phyloP scores from a whole-genome alignment of 805 yeast species.

The Lachancea cidri region DNA sequence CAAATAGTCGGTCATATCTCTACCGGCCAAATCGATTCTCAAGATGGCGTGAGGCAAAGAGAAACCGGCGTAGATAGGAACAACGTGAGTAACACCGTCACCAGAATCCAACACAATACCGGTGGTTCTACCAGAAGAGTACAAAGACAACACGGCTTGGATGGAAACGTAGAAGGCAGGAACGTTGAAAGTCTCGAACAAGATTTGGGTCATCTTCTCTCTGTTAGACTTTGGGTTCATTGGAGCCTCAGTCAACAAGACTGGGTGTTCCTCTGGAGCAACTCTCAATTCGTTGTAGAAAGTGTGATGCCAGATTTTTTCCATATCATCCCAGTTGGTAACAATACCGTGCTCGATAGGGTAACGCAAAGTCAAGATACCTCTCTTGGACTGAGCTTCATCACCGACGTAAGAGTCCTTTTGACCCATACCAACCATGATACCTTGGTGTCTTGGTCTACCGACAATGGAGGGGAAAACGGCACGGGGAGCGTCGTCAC shows the following conservation, averaged over 20 bases:
- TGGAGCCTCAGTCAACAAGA: constrained; percentile 98
- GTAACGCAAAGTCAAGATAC: constrained; percentile 96
- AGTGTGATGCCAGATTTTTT: constrained; percentile 99
- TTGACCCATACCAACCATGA: constrained; percentile 99
- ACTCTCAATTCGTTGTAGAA: constrained; percentile 99
- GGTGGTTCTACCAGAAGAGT: constrained; percentile 99
- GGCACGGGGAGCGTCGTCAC: constrained; percentile 99
- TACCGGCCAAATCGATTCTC: constrained; percentile 99
- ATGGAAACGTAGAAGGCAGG: constrained; percentile 99
- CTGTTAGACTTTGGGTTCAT: constrained; percentile 99
- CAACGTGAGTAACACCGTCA: constrained; percentile 99
- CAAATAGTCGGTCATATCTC: constrained; percentile 98
- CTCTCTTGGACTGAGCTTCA: constrained; percentile 99
- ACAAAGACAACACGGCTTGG: constrained; percentile 96
- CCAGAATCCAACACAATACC: constrained; percentile 99
- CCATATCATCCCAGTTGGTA: constrained; percentile 99
- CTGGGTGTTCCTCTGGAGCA: constrained; percentile 99
- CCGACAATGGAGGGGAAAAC: constrained; percentile 99
- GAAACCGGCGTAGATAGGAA: constrained; percentile 99
- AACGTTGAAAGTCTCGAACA: constrained; percentile 98
- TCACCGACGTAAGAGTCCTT: constrained; percentile 99
- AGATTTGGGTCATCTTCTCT: constrained; percentile 99
- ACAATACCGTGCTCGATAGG: constrained; percentile 99
- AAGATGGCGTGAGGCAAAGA: constrained; percentile 97
- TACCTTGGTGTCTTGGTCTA: constrained; percentile 99